Evolutionary conservation across 768 basidiomycete genomes (phyloP).

Genomic region (Tulasnella sp.): DNA sequence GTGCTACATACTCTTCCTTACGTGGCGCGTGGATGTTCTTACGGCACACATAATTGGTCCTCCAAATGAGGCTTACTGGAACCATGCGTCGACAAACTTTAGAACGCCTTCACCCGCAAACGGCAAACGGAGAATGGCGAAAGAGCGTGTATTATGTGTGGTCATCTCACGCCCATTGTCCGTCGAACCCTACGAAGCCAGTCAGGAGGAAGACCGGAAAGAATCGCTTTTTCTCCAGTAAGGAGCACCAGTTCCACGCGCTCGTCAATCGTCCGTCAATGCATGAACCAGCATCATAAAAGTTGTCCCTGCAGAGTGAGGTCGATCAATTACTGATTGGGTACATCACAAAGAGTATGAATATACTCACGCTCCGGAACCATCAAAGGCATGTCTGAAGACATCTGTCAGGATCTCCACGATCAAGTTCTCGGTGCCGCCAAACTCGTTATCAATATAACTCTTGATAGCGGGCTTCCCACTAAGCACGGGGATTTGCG

Average conservation of each 20-base stretch:
- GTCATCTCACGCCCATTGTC: too few species aligned
- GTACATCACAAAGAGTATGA: not conserved
- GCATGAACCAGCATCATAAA: slow-evolving; percentile 76
- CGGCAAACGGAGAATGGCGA: too few species aligned
- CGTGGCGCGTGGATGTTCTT: too few species aligned
- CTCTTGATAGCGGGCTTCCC: slow-evolving; percentile 59
- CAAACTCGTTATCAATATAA: slow-evolving; percentile 77
- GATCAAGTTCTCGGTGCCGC: slow-evolving; percentile 55
- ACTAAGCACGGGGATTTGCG: slow-evolving; percentile 55
- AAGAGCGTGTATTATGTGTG: too few species aligned
- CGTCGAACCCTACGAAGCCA: slow-evolving; percentile 82
- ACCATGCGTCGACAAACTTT: not conserved
- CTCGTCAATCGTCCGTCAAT: slow-evolving; percentile 81
- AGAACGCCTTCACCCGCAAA: not conserved
- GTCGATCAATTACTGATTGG: not conserved
- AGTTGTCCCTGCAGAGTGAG: slow-evolving; percentile 43
- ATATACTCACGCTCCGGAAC: slow-evolving; percentile 52
- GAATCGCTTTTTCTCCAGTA: slow-evolving; percentile 75
- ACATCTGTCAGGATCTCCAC: slow-evolving; percentile 72
- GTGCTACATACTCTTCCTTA: too few species aligned
- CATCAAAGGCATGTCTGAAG: slow-evolving; percentile 78
- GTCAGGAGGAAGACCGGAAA: slow-evolving; percentile 70
- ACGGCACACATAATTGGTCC: too few species aligned
- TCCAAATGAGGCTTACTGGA: too few species aligned
- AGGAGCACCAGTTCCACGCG: slow-evolving; percentile 88